Percentiles rank a stretch among this genome's conserved stretches.
Conservation (phyloP, 2,329 filamentous ascomycete genomes). For the Microdochium paspali region DNA sequence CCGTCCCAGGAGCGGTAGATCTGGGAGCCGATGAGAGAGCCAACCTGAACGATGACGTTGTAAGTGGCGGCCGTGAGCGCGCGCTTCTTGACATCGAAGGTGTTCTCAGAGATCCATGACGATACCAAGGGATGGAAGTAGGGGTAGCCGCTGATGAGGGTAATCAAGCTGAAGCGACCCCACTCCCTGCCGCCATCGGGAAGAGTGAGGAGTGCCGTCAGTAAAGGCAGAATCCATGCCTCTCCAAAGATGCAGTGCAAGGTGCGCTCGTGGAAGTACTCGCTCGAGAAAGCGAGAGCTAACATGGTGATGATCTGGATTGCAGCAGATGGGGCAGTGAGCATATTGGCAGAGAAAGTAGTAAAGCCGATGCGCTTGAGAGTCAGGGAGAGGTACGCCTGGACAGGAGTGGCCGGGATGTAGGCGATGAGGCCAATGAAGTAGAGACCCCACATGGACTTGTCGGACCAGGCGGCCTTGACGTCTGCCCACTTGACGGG, state of each 20-base stretch:
- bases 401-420: conserved; percentile 37
- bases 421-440: conserved; percentile 37
- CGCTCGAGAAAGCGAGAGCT: conserved; percentile 40
- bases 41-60: conserved; percentile 37
- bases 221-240: conserved; percentile 40
- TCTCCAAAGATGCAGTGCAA: conserved; percentile 43
- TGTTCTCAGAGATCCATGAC: conserved; percentile 40
- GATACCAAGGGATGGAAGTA: conserved; percentile 48
- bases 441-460: conserved; percentile 39
- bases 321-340: conserved; percentile 49
- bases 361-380: conserved; percentile 46
- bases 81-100: conserved; percentile 38
- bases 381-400: conserved; percentile 44
- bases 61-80: conserved; percentile 37
- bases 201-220: conserved; percentile 39
- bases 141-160: conserved; percentile 43
- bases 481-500: conserved; percentile 31
- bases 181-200: conserved; percentile 38
- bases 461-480: conserved; percentile 32
- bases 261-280: conserved; percentile 43
- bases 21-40: conserved; percentile 30
- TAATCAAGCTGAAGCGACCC: conserved; percentile 39
- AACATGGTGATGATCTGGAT: conserved; percentile 49
- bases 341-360: conserved; percentile 51
- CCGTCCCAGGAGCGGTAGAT: conserved; percentile 40